Percentiles rank a stretch among this genome's conserved stretches.
Evolutionary conservation across 352 stramenopile species (phyloP).

Genomic region (Phytophthora citrophthora): DNA sequence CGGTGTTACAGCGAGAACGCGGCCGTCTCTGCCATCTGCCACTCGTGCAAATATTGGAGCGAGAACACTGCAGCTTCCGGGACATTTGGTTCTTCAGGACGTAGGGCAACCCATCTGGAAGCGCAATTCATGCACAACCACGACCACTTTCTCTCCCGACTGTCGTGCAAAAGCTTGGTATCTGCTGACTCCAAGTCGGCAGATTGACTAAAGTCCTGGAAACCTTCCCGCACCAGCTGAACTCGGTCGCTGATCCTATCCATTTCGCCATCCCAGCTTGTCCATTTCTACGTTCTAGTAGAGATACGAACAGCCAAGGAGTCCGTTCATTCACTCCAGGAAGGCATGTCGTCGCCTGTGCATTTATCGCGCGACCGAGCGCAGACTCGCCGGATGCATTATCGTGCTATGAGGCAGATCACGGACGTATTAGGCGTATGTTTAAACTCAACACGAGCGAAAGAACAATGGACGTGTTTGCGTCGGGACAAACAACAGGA

Average conservation of each 20-base stretch:
- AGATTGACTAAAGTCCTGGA: constrained; percentile 5
- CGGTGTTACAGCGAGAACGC: constrained; percentile 2
- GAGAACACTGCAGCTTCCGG: constrained; percentile 3
- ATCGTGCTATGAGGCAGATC: constrained; percentile 69
- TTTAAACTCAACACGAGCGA: constrained; percentile 58
- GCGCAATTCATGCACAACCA: constrained; percentile 10
- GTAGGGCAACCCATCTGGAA: background rate
- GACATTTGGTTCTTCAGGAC: background rate
- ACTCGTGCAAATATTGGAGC: constrained; percentile 8
- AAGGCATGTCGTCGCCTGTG: constrained; percentile 37
- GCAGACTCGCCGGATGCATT: constrained; percentile 61
- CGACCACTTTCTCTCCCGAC: constrained; percentile 20
- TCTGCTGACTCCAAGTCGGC: constrained; percentile 4
- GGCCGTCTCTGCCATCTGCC: constrained; percentile 20
- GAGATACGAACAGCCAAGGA: no score
- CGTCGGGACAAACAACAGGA: constrained; percentile 57
- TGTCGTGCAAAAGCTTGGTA: background rate
- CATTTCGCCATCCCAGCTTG: constrained; percentile 12
- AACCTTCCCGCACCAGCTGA: constrained; percentile 9
- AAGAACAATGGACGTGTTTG: constrained; percentile 63
- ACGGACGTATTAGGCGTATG: constrained; percentile 61
- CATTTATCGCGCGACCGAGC: constrained; percentile 58
- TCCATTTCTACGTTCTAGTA: no score
- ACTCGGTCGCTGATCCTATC: constrained; percentile 4
- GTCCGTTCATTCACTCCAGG: background rate